Conservation (phyloP, 2,329 filamentous ascomycete species). For the Hirsutella rhossiliensis region DNA sequence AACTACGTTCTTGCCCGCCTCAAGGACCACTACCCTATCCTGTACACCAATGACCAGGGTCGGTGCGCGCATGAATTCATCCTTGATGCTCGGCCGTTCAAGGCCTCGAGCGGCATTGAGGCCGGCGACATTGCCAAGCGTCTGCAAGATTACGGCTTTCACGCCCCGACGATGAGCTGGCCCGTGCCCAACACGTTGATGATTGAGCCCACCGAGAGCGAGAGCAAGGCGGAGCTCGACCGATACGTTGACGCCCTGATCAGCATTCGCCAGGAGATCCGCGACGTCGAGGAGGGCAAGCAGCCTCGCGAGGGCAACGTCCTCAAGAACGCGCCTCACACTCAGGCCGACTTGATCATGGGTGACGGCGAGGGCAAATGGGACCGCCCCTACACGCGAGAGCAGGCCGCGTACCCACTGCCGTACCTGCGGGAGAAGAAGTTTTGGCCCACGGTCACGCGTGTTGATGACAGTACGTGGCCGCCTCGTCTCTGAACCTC, state of each 20-base stretch:
- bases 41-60: slow-evolving; percentile 84
- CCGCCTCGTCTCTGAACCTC: background rate
- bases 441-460: slow-evolving; percentile 85
- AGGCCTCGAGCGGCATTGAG: slow-evolving; percentile 71
- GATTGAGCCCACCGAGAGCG: slow-evolving; percentile 94
- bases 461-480: slow-evolving; percentile 73
- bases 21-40: slow-evolving; percentile 72
- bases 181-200: slow-evolving; percentile 91
- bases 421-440: slow-evolving; percentile 85
- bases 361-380: slow-evolving; percentile 47
- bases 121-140: slow-evolving; percentile 94
- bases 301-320: slow-evolving; percentile 68
- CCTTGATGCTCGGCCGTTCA: slow-evolving; percentile 76
- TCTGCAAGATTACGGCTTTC: slow-evolving; percentile 94
- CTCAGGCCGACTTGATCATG: slow-evolving; percentile 64
- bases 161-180: slow-evolving; percentile 95
- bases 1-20: slow-evolving; percentile 92
- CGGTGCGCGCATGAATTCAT: slow-evolving; percentile 98
- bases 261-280: slow-evolving; percentile 75
- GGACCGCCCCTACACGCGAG: slow-evolving; percentile 69
- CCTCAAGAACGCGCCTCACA: slow-evolving; percentile 81
- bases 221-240: slow-evolving; percentile 85
- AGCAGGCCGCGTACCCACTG: slow-evolving; percentile 79
- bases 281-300: slow-evolving; percentile 67
- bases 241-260: slow-evolving; percentile 87